Evolutionary conservation across 768 basidiomycete genomes (phyloP), one percentile per base, ranked within the genome.

Genomic region (Xerocomellus chrysenteron): DNA sequence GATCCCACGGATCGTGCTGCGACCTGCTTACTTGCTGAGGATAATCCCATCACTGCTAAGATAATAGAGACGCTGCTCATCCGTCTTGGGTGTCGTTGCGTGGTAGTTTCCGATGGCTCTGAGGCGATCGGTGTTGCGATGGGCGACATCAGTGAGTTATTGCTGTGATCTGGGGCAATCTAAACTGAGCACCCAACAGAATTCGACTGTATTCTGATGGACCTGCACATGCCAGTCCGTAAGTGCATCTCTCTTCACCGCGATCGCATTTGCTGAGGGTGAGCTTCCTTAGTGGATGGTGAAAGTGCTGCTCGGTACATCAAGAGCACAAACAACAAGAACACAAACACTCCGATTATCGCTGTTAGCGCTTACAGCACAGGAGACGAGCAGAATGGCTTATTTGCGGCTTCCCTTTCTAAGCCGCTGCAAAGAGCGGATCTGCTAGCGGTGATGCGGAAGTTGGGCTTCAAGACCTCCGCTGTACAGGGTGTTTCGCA

Each of bases 41-140:
- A 98, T 65, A 98, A 99, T 66, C 97, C 97, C 2, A 98, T 98
- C 61, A 96, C 94, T 0, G 91, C 92, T 33, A 98, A 98, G 78
- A 98, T 99, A 47, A 87, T 98, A 47, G 94, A 98, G 73, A 98
- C 95, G 2, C 74, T 98, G 44, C 82, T 99, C 46, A 90, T 92
- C 58, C 87, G 95, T 36, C 82, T 98, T 57, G 97, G 97, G 2
- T 98, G 96, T 72, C 88, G 95, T 17, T 94, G 92, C 70, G 88
- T 98, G 11, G 91, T 98, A 10, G 97, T 98, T 17, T 85, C 93
- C 42, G 94, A 98, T 74, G 97, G 97, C 9, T 93, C 95, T 5
- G 94, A 97, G 73, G 97, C 97, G 21, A 88, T 98, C 66, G 93
- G 94, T 61, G 92, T 98, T 48, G 94, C 95, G 3, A 94, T 97